Evolutionary conservation across 768 basidiomycete species (phyloP).

Genomic region (Hydnum rufescens): DNA sequence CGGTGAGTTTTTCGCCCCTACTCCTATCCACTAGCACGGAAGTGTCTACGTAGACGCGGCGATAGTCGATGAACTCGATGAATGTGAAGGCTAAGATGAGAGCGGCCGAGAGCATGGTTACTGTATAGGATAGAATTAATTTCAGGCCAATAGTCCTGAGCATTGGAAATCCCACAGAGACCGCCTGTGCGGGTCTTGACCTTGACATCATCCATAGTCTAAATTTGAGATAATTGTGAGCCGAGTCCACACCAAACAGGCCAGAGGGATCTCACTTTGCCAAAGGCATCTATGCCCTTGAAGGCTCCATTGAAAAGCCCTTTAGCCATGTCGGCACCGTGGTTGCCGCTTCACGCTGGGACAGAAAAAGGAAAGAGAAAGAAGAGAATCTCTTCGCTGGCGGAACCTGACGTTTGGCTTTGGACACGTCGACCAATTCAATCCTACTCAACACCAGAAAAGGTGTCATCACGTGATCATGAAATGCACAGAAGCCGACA

Average conservation of each 20-base stretch:
- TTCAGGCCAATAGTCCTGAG: not conserved
- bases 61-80: constrained; percentile 93
- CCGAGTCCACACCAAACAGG: not conserved
- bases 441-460: too few relatives aligned
- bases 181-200: constrained; percentile 94
- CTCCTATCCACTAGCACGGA: constrained; percentile 89
- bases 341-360: not conserved
- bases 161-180: constrained; percentile 37
- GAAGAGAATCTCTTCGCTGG: not conserved
- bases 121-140: constrained; percentile 23
- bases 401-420: too few relatives aligned
- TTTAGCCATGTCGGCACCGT: not conserved
- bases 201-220: constrained; percentile 99
- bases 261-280: constrained; percentile 46
- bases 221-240: not conserved
- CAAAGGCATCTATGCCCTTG: constrained; percentile 95
- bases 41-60: constrained; percentile 68
- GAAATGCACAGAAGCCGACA: too few relatives aligned
- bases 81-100: constrained; percentile 83
- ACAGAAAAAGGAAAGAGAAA: not conserved
- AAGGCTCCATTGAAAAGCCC: constrained; percentile 17
- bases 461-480: too few relatives aligned
- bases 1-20: constrained; percentile 83
- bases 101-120: constrained; percentile 78
- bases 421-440: too few relatives aligned